Evolutionary conservation across 148 eudicot species (phyloP), one percentile per base, ranked within the genome.

Genomic region (Rhododendron griersonianum): DNA sequence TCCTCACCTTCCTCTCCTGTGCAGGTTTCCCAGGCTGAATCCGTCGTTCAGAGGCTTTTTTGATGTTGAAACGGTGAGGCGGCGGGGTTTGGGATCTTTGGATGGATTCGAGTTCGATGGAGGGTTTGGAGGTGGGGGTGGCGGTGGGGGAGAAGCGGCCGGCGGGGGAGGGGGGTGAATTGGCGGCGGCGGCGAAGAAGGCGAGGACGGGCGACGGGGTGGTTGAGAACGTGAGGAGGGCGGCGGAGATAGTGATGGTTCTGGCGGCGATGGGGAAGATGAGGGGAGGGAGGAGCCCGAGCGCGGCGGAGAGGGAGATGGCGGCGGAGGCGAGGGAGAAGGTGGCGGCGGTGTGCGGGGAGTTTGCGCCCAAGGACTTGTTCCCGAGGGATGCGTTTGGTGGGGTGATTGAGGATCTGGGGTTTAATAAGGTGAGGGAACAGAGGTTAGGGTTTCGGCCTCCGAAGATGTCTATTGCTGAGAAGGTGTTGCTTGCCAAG

Each of bases 181-280:
- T 9, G 61, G 61, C 39, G 8, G 90, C 55, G 8, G 90, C 65
- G 80, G 11, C 23, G 73, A 90, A 91, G 93, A 90, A 84, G 88
- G 80, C 81, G 69, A 86, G 80, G 89, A 82, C 61, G 11, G 84
- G 89, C 1, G 75, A 65, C 25, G 50, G 76, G 16, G 53, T 74
- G 90, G 87, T 75, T 13, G 85, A 55, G 81, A 89, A 87, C 86
- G 73, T 95, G 89, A 91, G 57, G 91, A 90, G 87, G 86, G 95
- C 95, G 73, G 99, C 98, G 77, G 99, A 95, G 91, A 90, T 94
- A 10, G 95, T 94, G 87, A 30, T 97, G 86, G 98, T 94, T 14
- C 80, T 97, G 88, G 91, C 98, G 19, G 94, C 99, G 11, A 92
- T 95, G 95, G 95, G 92, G 89, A 93, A 86, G 87, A 93, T 97